Base-by-base conservation (phyloP, 495 filamentous ascomycete species). In the Neurospora sp. region DNA sequence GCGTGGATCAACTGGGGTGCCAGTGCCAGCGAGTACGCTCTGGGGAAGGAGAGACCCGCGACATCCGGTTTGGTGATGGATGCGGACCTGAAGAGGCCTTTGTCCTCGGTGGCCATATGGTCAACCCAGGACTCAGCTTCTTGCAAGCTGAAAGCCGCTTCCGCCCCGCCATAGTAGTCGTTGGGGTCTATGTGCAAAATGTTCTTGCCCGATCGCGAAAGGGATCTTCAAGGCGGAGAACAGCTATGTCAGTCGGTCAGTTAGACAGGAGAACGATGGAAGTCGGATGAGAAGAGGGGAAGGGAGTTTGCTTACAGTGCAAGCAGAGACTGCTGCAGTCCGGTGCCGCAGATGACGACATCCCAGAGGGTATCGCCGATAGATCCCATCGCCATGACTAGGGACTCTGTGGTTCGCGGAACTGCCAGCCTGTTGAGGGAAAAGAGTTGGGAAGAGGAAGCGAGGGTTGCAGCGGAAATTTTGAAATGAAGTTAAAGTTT, bases 141-240 rank as follows among this genome's bases (percentile, higher is more conserved):
- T 71, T 94, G 88, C 42, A 97, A 84, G 79, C 90, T 95, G 73
- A 99, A 90, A 2, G 94, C 94, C 74, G 96, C 94, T 76, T 97
- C 94, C 10, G 88, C 73, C 44, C 91, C 91, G 74, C 96, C 96
- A 82, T 99, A 99, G 83, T 92, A 97, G 73, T 88, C 84, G 80
- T 97, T 96, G 62, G 86, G 85, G 78, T 99, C 96, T 80, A 97
- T 82, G 77, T 99, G 96, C 41, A 98, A 89, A 71, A 99, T 89
- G 74, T 93, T 94, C 85, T 97, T 97, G 76, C 90, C 89, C 40
- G 94, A 96, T 76, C 96, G 91, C 73, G 94, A 97, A 74, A 98
- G 89, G 72, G 96, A 92, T 86, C 95, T 97, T 90, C 78, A 84
- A 72, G 71, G 76, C 48, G 77, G 79, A 79, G 78, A 83, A 78